Conservation (phyloP, 441 rosid species). For the Metrosideros polymorpha region DNA sequence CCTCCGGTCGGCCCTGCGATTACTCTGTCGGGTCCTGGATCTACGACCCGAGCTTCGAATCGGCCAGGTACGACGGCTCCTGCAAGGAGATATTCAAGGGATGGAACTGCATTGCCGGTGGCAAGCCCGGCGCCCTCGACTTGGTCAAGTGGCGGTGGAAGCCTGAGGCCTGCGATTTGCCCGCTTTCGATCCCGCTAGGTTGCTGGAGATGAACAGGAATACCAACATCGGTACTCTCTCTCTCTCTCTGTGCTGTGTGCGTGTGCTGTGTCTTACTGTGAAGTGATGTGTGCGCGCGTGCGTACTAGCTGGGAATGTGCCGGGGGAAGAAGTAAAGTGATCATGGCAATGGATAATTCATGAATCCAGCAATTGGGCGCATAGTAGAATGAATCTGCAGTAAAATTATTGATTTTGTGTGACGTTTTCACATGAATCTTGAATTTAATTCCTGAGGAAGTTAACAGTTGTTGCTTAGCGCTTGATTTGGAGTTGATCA, state of each 20-base stretch:
- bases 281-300: neutral
- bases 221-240: constrained; percentile 57
- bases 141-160: constrained; percentile 79
- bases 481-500: neutral
- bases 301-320: neutral
- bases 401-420: neutral
- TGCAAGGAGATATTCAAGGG: constrained; percentile 96
- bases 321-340: neutral
- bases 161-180: constrained; percentile 52
- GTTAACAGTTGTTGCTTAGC: rapidly evolving
- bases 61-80: constrained; percentile 34
- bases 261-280: neutral
- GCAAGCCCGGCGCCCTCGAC: constrained; percentile 51
- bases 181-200: constrained; percentile 46
- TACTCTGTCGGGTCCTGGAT: constrained; percentile 79
- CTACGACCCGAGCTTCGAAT: constrained; percentile 35
- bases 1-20: constrained; percentile 30
- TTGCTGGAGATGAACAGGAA: constrained; percentile 49
- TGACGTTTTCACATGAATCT: neutral
- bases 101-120: constrained; percentile 72
- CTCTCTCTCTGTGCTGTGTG: neutral
- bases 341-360: neutral
- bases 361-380: neutral
- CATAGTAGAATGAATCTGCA: neutral
- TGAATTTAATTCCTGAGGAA: neutral